Base-by-base conservation (phyloP, 2,329 filamentous ascomycete species). In the Xylaria digitata region DNA sequence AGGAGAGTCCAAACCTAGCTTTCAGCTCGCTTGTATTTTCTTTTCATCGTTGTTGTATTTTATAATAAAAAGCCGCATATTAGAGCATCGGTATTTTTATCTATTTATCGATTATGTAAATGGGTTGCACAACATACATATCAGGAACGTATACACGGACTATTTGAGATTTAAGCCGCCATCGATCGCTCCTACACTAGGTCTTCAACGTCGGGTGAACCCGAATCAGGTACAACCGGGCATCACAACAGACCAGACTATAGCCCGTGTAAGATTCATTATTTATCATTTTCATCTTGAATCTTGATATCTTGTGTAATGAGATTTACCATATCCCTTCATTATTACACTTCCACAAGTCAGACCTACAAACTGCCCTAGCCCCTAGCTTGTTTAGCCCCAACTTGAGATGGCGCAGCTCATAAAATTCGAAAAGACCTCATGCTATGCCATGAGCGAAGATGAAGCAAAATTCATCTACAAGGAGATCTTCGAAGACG, bases 401-500 rank as follows among this genome's bases (percentile, higher is more conserved):
- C 19, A 48, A 48, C 21, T 43, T 15, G 37, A 46, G 19, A 64
- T 64, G 62, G 62, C 62, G 21, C 37, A 56, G 19, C 46, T 64
- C 2, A 17, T 54, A 21, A 40, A 64, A 49, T 64, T 64, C 13
- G 42, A 50, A 42, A 60, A 56, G 19, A 60, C 37, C 5, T 65
- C 63, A 6, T 65, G 63, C 63, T 65, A 61, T 21, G 11, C 57
- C 13, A 61, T 11, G 43, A 65, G 63, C 43, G 19, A 42, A 26
- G 57, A 56, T 13, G 63, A 65, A 26, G 57, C 57, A n/a, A 48
- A 19, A 6, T 65, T 65, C 45, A 65, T 65, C 21, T 65, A 65
- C 50, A 65, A 65, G 21, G 63, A 65, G 34, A 65, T 65, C 23
- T 65, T 55, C 37, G 57, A 65, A 56, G 63, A 61, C 26, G 43